Conservation (phyloP, 805 yeast species). For the Lipomyces kockii region DNA sequence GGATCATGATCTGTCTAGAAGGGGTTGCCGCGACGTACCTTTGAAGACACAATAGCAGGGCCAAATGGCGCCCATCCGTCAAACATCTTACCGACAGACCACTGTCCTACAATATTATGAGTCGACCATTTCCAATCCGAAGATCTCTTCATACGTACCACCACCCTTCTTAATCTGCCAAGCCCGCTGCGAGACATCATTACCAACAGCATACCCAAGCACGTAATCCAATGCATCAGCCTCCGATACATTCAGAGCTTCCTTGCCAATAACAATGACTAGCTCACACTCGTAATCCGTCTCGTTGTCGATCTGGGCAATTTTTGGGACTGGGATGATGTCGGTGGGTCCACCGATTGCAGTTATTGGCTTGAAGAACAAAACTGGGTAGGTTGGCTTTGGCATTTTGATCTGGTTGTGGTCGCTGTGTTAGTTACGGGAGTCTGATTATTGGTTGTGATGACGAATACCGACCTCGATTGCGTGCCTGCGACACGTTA, state of each 20-base stretch:
- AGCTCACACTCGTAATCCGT: slow-evolving; percentile 62
- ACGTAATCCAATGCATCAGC: slow-evolving; percentile 54
- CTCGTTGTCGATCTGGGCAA: slow-evolving; percentile 47
- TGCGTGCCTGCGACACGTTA: slow-evolving; percentile 32
- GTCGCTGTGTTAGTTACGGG: neutral
- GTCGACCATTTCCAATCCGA: neutral
- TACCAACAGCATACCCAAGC: slow-evolving; percentile 59
- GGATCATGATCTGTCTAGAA: neutral
- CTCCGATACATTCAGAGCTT: slow-evolving; percentile 51
- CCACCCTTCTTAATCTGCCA: slow-evolving; percentile 62
- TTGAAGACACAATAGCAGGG: slow-evolving; percentile 54
- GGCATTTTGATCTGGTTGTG: slow-evolving; percentile 48
- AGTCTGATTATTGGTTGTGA: neutral
- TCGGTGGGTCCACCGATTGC: slow-evolving; percentile 53
- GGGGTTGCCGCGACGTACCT: slow-evolving; percentile 15
- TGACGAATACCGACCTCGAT: slow-evolving; percentile 25
- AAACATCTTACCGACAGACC: slow-evolving; percentile 57
- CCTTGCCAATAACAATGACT: slow-evolving; percentile 58
- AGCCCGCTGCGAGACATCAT: slow-evolving; percentile 61
- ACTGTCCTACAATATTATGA: slow-evolving; percentile 47
- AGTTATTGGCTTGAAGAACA: slow-evolving; percentile 57
- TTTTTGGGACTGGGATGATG: slow-evolving; percentile 51
- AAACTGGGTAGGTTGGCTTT: slow-evolving; percentile 55
- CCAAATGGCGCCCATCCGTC: slow-evolving; percentile 65
- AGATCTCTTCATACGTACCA: slow-evolving; percentile 26